Conservation (phyloP, 2,329 filamentous ascomycete genomes). For the Sarocladiaceae sp. region DNA sequence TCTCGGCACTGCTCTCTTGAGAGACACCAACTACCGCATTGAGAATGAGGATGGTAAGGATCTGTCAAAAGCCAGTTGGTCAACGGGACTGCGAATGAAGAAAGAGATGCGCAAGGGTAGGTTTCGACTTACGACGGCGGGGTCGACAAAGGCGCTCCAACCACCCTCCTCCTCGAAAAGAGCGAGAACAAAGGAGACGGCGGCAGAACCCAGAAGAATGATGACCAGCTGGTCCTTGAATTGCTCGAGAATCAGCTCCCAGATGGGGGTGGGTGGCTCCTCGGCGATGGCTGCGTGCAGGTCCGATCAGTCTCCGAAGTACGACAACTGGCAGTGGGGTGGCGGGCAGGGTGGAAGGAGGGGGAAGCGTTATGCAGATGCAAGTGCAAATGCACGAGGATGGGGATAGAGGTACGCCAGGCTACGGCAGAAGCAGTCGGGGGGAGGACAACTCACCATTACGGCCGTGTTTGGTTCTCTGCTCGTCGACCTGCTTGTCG, state of each 20-base stretch:
- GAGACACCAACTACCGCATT: slow-evolving; percentile 97
- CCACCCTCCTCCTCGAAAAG: slow-evolving; percentile 89
- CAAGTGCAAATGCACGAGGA: slow-evolving; percentile 3
- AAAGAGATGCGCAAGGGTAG: too few species aligned
- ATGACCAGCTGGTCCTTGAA: slow-evolving; percentile 99
- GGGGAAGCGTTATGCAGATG: slow-evolving; percentile 3
- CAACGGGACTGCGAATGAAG: too few species aligned
- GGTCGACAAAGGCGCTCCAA: slow-evolving; percentile 97
- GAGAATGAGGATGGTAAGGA: slow-evolving; percentile 91
- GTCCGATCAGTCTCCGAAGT: slow-evolving; percentile 6
- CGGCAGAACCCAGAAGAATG: slow-evolving; percentile 87
- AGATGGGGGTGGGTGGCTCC: slow-evolving; percentile 91
- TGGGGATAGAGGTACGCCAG: background rate
- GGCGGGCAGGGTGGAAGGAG: slow-evolving; percentile 1
- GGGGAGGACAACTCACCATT: slow-evolving; percentile 48
- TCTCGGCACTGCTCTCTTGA: slow-evolving; percentile 97
- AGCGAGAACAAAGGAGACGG: slow-evolving; percentile 86
- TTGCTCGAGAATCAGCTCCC: slow-evolving; percentile 95
- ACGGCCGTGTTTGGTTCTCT: slow-evolving; percentile 54
- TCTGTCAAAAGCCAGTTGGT: slow-evolving; percentile 43
- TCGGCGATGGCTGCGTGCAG: slow-evolving; percentile 54
- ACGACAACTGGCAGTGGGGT: slow-evolving; percentile 9
- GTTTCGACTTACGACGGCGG: slow-evolving; percentile 67
- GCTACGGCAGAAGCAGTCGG: background rate
- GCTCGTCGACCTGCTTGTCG: slow-evolving; percentile 50